phyloP scores from a whole-genome alignment of 1,284 basidiomycete species.

The Tausonia pullulans region DNA sequence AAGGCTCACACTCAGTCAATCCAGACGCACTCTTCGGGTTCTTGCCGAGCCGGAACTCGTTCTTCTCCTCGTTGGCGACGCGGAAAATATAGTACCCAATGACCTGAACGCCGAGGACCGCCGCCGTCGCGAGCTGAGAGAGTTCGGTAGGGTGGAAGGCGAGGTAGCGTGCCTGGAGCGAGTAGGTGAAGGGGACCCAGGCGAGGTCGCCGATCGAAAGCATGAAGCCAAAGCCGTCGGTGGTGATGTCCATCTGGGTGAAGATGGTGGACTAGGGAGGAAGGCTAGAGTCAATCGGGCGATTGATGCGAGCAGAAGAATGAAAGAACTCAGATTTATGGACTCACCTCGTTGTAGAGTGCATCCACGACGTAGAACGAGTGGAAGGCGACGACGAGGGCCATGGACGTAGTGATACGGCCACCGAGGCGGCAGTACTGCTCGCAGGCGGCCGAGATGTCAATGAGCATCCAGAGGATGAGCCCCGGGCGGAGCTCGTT shows the following conservation, averaged over 20 bases:
- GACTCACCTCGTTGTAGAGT: conserved; percentile 74
- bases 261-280: conserved; percentile 52
- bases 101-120: conserved; percentile 56
- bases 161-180: conserved; percentile 86
- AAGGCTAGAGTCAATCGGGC: neutral
- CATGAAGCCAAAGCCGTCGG: conserved; percentile 99
- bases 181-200: conserved; percentile 94
- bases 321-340: no score
- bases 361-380: conserved; percentile 76
- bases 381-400: conserved; percentile 79
- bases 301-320: neutral
- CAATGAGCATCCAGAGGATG: conserved; percentile 85
- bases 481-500: conserved; percentile 92
- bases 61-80: conserved; percentile 81
- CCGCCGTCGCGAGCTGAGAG: conserved; percentile 49
- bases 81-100: conserved; percentile 90
- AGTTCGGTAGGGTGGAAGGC: conserved; percentile 77
- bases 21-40: conserved; percentile 67
- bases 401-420: conserved; percentile 77
- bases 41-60: conserved; percentile 81
- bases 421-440: conserved; percentile 74
- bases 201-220: conserved; percentile 82
- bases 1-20: neutral
- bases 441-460: conserved; percentile 83
- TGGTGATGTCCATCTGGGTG: conserved; percentile 95